Evolutionary conservation across 495 filamentous ascomycete genomes (phyloP), one percentile per base, ranked within the genome.

Genomic region (Aspergillus taichungensis): DNA sequence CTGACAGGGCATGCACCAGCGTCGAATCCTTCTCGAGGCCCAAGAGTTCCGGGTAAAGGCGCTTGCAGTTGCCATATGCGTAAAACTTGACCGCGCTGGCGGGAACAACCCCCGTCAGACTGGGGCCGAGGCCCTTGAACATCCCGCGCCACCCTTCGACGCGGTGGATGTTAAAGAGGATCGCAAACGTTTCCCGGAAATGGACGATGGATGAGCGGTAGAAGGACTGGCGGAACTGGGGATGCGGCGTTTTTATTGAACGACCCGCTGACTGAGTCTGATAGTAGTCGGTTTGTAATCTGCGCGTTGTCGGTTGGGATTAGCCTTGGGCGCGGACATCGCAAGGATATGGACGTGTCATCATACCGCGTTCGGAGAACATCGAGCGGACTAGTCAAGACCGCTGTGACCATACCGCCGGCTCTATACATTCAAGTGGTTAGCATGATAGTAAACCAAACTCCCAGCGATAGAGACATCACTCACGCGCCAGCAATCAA

Each of bases 11-110:
- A 24, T 24, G 18, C 7, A 92, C 77, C 60, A 74, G 76, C 0
- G 82, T 73, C 9, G 77, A 73, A 45, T 88, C 83, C 46, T 79
- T 50, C 12, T 79, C 83, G 36, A 69, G 52, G 50, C 84, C 84
- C 54, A 85, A 70, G 49, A 79, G 64, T 24, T 84, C 71, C 37
- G 80, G 78, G 13, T 85, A 79, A 29, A 92, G 61, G 10, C 80
- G 73, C 66, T 95, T 95, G 54, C 87, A 82, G 64, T 91, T 95
- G 18, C 87, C 87, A 59, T 94, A 94, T 13, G 82, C 78, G 62
- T 83, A 92, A 60, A 95, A 95, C 57, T 91, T 90, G 57, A 94
- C 91, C 13, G 85, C 78, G 32, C 85, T 77, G 40, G 88, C 88
- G 6, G 88, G 88, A 10, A 95, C 83, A 6, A 94, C 88, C 30